Base-by-base conservation (phyloP, 2,329 filamentous ascomycete species). In the Phialemoniopsis sp. region DNA sequence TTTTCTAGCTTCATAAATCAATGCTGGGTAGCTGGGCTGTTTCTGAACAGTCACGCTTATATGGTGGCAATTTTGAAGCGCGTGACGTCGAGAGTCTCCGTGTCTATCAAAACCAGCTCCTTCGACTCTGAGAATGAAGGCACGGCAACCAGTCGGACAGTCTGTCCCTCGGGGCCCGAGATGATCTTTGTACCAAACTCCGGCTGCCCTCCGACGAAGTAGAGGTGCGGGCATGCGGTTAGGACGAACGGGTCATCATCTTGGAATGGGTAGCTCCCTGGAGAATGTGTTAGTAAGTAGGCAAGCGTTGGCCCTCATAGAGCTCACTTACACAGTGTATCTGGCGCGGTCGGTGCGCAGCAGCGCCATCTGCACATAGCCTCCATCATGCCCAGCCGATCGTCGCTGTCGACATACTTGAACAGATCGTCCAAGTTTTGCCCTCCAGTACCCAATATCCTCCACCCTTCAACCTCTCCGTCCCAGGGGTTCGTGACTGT, bases 221-320 rank as follows among this genome's bases (percentile, higher is more conserved):
- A 97, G 26, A 98, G 70, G 55, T 98, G 91, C 3, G 93, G 93
- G 46, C 88, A 95, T 14, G 81, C 69, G 46, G 83, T 79, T 53
- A 98, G 73, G 32, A 97, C 85, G 55, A 97, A 94, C 1, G 88
- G 89, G 56, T 98, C 94, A 36, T 89, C 78, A 14, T 93, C 87
- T 62, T 97, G 90, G 63, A 95, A 98, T 1, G 93, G 93, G 57
- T 97, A 98, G 56, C 87, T 90, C 87, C 88, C 88, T 90, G 44
- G n/a, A 35, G 18, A 14, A 3, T 18, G 14, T 8, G 34, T 14
- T 19, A 32, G 16, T 12, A 18, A 13, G 34, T 17, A 16, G 14
- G 14, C 16, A 8, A n/a, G 14, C n/a, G 13, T 17, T 8, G 19
- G 12, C 8, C 2, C 28, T 26, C 21, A 26, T 10, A 26, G 21